Base-by-base conservation (phyloP, 73 alveolate genomes). In the Paramecium caudatum region DNA sequence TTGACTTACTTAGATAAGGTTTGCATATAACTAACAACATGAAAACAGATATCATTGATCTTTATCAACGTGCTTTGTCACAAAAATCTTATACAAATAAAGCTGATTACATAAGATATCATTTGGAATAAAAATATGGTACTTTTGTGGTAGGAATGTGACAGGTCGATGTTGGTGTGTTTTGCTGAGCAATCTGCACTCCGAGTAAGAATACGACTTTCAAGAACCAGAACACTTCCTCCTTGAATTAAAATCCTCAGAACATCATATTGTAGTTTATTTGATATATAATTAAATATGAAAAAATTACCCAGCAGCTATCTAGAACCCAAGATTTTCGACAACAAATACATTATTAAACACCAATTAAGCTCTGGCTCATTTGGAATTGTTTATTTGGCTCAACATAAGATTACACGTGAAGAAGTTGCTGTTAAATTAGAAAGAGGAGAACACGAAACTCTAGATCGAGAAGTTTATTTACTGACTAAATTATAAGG, bases 321-420 rank as follows among this genome's bases (percentile, higher is more conserved):
- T 47, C 47, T 47, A 8, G 92, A 83, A 15, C 80, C 69, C 27
- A 83, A 83, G 19, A 83, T 83, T 36, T 83, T 83, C 43, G 82
- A 83, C 46, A 83, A 83, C 61, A 41, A 81, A 82, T 90, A 82
- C 50, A 47, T 81, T 27, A 34, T 90, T 10, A 90, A 82, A 50
- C 30, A 95, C 65, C 82, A 94, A 88, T 91, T 80, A 4, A 49
- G 90, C 43, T 49, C 46, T 17, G 90, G 90, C 10, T 80, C 90
- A 17, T 80, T 80, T 30, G 84, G 90, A 19, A 43, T 47, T 12
- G 81, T 80, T 46, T 80, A 80, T 80, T 27, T 80, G 70, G 90
- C 82, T 23, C 34, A 27, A 9, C 70, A 80, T 7, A 80, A 25
- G 27, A 33, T 47, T 9, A 80, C 85, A 4, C 34, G 81, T 7